Evolutionary conservation across 257 asterid species (phyloP).

Genomic region (Salvia splendens): DNA sequence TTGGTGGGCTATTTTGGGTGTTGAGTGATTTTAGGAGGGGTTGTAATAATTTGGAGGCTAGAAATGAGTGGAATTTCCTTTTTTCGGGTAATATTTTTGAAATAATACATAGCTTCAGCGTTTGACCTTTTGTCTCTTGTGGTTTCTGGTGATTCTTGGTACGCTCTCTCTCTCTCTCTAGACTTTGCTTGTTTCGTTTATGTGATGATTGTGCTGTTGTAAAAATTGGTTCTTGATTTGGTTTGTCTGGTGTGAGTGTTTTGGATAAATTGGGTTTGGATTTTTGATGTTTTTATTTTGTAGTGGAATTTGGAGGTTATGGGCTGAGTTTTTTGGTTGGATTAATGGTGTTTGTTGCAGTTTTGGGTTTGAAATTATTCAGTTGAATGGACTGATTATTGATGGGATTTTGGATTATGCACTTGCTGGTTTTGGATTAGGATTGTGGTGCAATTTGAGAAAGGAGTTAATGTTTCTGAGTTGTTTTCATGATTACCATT

Average conservation of each 20-base stretch:
- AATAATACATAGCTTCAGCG: constrained; percentile 30
- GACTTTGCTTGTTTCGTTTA: neutral
- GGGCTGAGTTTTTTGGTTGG: neutral
- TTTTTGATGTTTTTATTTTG: neutral
- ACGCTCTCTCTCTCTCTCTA: neutral
- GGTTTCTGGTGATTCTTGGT: constrained; percentile 51
- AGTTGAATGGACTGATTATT: neutral
- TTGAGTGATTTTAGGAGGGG: constrained; percentile 35
- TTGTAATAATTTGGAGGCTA: constrained; percentile 28
- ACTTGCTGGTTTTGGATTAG: neutral
- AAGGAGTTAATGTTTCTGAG: neutral
- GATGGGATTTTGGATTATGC: constrained; percentile 6
- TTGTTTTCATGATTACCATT: neutral
- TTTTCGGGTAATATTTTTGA: constrained; percentile 31
- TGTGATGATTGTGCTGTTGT: neutral
- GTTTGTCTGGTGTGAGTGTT: constrained; percentile 5
- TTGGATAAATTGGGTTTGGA: constrained; percentile 19
- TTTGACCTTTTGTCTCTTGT: constrained; percentile 43
- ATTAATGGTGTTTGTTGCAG: neutral
- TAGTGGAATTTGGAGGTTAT: constrained; percentile 21
- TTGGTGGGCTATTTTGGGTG: constrained; percentile 28
- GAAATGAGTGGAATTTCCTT: constrained; percentile 16
- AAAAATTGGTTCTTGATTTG: neutral
- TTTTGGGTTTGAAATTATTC: neutral
- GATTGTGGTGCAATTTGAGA: constrained; percentile 3